These are phyloP conservation scores for Monilinia laxa DNA, from an alignment of 2,329 filamentous ascomycete genomes.

Conservation along the genomic window DNA sequence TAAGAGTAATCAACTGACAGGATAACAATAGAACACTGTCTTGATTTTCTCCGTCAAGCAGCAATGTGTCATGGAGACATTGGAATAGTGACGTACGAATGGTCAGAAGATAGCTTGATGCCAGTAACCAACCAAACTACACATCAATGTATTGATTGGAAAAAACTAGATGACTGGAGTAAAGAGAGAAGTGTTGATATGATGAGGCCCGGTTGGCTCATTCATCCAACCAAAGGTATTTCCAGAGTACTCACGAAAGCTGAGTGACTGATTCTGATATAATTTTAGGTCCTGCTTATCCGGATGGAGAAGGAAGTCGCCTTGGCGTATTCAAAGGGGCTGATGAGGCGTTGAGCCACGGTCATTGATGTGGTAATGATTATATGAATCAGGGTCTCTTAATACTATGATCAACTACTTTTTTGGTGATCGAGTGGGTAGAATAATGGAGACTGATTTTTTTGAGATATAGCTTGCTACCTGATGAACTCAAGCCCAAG, in stretches of 20 bases:
- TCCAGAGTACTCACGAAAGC: not conserved
- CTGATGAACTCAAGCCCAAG: not conserved
- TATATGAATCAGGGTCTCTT: not conserved
- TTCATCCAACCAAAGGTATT: conserved; percentile 4
- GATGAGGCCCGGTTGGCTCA: conserved; percentile 8
- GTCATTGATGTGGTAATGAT: not conserved
- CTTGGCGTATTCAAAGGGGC: not conserved
- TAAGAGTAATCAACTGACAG: not conserved
- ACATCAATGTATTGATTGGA: conserved; percentile 10
- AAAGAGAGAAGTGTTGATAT: conserved; percentile 2
- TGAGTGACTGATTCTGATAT: not conserved
- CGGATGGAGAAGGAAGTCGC: conserved; percentile 4
- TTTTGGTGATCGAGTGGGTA: not conserved
- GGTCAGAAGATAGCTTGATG: conserved; percentile 2
- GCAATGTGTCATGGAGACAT: conserved; percentile 10
- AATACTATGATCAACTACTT: not conserved
- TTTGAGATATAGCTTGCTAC: not conserved
- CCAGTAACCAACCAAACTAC: not conserved
- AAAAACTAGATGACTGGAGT: not conserved
- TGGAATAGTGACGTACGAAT: conserved; percentile 4
- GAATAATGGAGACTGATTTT: not conserved
- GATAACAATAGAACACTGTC: not conserved
- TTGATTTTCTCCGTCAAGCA: conserved; percentile 5
- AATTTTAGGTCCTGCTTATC: not conserved
- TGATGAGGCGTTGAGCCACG: not conserved